Base-by-base conservation (phyloP, 2,329 filamentous ascomycete genomes). In the Ceratocystis variospora region DNA sequence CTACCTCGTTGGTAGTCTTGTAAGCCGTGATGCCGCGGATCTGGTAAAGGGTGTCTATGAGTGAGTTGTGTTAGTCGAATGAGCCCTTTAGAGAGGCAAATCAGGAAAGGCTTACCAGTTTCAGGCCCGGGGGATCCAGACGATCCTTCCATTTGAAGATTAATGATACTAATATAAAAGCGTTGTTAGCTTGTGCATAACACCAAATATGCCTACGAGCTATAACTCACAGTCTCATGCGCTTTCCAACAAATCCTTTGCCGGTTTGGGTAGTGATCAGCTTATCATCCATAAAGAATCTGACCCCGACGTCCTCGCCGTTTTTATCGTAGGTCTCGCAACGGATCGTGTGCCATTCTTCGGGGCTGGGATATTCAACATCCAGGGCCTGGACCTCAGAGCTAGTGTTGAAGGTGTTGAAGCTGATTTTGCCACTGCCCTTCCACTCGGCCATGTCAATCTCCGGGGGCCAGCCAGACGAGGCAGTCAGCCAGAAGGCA, bases 371-470 rank as follows among this genome's bases (percentile, higher is more conserved):
- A 69, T 84, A 84, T 0, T 72, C 72, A 5, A 82, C 77, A 68
- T 84, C 77, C 50, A 75, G 73, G 48, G 79, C 76, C 2, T 75
- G 72, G 1, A 83, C 77, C 57, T 77, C 71, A 3, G 74, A 77
- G 41, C 77, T 78, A 1, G 79, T 79, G 69, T 80, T 79, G 71
- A 80, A 80, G 0, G 80, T 83, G 70, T 83, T 83, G 74, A 83
- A 83, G 41, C 76, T 79, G 68, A 83, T 79, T 70, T 81, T 79
- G 17, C 80, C 81, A 44, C 72, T 76, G n/a, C 82, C 82, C 71
- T 84, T 84, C 82, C 82, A 84, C 72, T 84, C 82, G 0, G 81
- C 81, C 73, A 84, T 77, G 71, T 84, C 82, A 66, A 84, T 78
- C 76, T 84, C 82, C 0, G 82, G 82, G 17, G 81, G 82, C 82